Evolutionary conservation across 768 basidiomycete species (phyloP).

Genomic region (Tricholoma hemisulphureum): DNA sequence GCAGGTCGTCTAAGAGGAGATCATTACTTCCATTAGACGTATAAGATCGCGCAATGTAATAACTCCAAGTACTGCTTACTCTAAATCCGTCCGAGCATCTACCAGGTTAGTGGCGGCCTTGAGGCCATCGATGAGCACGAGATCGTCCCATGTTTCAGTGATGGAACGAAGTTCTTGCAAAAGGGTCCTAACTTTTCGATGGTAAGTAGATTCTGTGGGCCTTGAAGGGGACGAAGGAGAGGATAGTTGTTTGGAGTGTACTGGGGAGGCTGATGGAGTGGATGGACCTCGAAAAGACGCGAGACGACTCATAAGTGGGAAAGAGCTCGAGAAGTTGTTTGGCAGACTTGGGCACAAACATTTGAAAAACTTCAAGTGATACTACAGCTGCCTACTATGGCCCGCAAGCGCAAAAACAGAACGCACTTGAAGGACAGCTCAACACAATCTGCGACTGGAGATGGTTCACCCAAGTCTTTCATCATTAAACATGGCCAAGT

Average conservation of each 20-base stretch:
- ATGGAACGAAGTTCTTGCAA: constrained; percentile 66
- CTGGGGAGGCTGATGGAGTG: constrained; percentile 68
- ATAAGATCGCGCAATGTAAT: constrained; percentile 6
- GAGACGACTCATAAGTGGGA: constrained; percentile 51
- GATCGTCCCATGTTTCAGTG: constrained; percentile 78
- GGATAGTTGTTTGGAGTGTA: constrained; percentile 38
- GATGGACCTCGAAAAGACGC: constrained; percentile 82
- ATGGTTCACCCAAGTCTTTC: constrained; percentile 79
- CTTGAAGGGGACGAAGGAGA: constrained; percentile 49
- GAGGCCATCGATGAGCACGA: constrained; percentile 76
- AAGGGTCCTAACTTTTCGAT: constrained; percentile 69
- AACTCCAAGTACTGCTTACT: constrained; percentile 48
- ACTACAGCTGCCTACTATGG: constrained; percentile 45
- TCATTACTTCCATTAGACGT: constrained; percentile 49
- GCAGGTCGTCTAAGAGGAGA: constrained; percentile 52
- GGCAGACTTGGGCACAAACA: constrained; percentile 20
- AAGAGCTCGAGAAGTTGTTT: constrained; percentile 18
- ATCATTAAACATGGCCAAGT: constrained; percentile 96
- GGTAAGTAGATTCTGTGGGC: constrained; percentile 70
- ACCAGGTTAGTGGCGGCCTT: constrained; percentile 70
- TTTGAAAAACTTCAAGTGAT: not conserved
- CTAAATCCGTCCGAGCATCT: constrained; percentile 80
- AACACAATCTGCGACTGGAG: constrained; percentile 21
- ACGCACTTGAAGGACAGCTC: constrained; percentile 69
- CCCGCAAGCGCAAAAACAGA: constrained; percentile 71